Base-by-base conservation (phyloP, 2,329 filamentous ascomycete species). In the Aspergillus quadrilineatus region DNA sequence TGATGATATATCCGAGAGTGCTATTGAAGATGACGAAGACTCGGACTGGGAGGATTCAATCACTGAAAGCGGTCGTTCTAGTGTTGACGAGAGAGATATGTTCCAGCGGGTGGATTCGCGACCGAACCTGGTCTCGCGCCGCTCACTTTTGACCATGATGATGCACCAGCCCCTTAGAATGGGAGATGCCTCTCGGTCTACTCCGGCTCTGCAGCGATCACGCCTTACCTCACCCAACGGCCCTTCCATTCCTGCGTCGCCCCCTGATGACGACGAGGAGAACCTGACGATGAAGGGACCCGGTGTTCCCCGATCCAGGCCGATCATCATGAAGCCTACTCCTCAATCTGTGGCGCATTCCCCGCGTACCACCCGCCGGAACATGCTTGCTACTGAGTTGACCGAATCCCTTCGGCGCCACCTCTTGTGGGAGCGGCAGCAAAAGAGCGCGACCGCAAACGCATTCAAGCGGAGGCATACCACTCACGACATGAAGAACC, bases 371-470 rank as follows among this genome's bases (percentile, higher is more conserved):
- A 97, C 92, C 0, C 85, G 94, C 50, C 85, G 92, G 59, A 95
- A 97, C 75, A 99, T 99, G 94, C 83, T 99, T 55, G 89, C 90
- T 7, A 95, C 90, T 0, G 94, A 99, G 77, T 80, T 99, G 53
- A 97, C 93, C 2, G 92, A 96, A 72, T 96, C 91, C 22, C 85
- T 99, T 3, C 86, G 94, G 22, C 89, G 92, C 65, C 90, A 97
- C 67, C 86, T 99, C 14, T 83, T 97, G 14, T 96, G 91, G 89
- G 94, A 99, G 73, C 88, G 94, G 51, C 91, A 96, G 69, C 93
- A 97, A 70, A 96, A 94, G 82, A 91, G 90, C 57, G 89, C 89
- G 34, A 93, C 91, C 6, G 90, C 88, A 67, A 92, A 93, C 62
- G 91, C 92, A 1, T 90, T 93, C 53, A 95, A 96, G 80, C 86